A percentile compares a stretch with the other conserved stretches of the same genome.
These are phyloP conservation scores for Berberis vulgaris DNA, from an alignment of 164 flowering plant species.

Conservation along the genomic window DNA sequence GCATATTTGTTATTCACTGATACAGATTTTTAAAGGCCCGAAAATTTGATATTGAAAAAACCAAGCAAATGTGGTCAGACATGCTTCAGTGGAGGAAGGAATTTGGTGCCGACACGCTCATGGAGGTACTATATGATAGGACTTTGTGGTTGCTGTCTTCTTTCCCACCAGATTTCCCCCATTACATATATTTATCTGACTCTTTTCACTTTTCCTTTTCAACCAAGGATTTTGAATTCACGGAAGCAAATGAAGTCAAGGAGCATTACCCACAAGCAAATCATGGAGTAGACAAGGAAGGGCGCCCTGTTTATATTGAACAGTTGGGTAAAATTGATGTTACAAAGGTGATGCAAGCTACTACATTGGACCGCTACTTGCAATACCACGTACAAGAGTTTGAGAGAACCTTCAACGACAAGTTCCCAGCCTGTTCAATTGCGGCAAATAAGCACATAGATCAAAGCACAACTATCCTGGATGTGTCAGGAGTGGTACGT, in stretches of 20 bases:
- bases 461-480: conserved; percentile 89
- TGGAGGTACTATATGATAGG: conserved; percentile 45
- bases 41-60: conserved; percentile 76
- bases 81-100: conserved; percentile 94
- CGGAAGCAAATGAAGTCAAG: conserved; percentile 61
- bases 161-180: neutral
- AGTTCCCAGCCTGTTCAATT: conserved; percentile 88
- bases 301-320: conserved; percentile 86
- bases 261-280: conserved; percentile 89
- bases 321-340: conserved; percentile 70
- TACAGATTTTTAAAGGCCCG: conserved; percentile 82
- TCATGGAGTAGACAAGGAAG: conserved; percentile 94
- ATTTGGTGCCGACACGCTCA: conserved; percentile 61
- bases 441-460: conserved; percentile 80
- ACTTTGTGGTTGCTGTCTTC: neutral
- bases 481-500: conserved; percentile 97
- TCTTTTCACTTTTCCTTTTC: neutral
- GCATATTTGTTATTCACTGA: conserved; percentile 2
- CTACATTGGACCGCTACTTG: conserved; percentile 76
- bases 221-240: conserved; percentile 71
- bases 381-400: conserved; percentile 87
- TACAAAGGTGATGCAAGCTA: conserved; percentile 75
- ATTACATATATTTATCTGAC: neutral
- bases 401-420: conserved; percentile 65
- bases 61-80: conserved; percentile 94